Conservation (phyloP, 768 basidiomycete species). For the Trametes villosa region DNA sequence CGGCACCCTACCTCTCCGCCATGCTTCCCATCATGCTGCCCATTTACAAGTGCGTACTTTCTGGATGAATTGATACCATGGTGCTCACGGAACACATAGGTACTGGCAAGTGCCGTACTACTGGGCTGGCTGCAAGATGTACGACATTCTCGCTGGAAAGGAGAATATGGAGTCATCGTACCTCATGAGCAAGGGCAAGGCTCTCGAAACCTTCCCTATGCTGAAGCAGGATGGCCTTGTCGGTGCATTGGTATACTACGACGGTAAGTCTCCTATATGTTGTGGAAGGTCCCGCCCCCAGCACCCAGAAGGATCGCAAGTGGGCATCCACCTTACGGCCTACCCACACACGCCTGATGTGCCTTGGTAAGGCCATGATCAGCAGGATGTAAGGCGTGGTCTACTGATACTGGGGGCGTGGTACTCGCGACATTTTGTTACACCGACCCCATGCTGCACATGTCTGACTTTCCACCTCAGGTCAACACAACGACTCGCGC, state of each 20-base stretch:
- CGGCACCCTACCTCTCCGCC: constrained; percentile 88
- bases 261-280: constrained; percentile 73
- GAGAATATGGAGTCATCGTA: constrained; percentile 98
- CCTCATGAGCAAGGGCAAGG: constrained; percentile 92
- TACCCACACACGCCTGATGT: constrained; percentile 35
- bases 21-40: constrained; percentile 99
- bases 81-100: constrained; percentile 46
- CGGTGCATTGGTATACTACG: constrained; percentile 96
- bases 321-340: no score
- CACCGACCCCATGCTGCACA: no score
- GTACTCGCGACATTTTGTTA: no score
- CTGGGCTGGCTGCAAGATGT: constrained; percentile 93
- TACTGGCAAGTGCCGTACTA: constrained; percentile 99
- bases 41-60: constrained; percentile 73
- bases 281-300: no score
- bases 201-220: constrained; percentile 95
- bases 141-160: constrained; percentile 92
- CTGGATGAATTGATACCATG: constrained; percentile 7
- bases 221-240: constrained; percentile 90
- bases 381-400: no score
- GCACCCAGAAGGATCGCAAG: no score
- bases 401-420: no score
- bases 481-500: constrained; percentile 97
- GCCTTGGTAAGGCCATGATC: no score
- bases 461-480: constrained; percentile 46